A percentile compares a stretch with the other conserved stretches of the same genome.
Evolutionary conservation across 1,139 yeast species (phyloP).

Genomic region (Yamadazyma atlantica): DNA sequence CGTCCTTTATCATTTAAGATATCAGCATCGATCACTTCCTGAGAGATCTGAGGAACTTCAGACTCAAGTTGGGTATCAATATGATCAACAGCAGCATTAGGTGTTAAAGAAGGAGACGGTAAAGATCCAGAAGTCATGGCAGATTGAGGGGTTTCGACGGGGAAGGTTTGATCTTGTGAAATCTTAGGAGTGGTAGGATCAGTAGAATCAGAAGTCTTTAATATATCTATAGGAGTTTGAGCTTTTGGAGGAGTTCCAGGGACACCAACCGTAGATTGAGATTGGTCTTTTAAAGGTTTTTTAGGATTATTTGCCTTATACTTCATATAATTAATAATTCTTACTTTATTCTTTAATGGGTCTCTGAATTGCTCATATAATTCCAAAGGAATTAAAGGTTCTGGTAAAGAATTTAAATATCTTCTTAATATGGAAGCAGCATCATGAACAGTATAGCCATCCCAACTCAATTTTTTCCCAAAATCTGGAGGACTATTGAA

Average conservation of each 20-base stretch:
- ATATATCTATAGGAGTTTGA: constrained; percentile 3
- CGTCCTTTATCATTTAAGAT: not conserved
- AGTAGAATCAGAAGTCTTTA: constrained; percentile 1
- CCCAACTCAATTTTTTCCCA: constrained; percentile 88
- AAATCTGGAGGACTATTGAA: constrained; percentile 87
- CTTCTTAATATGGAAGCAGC: constrained; percentile 90
- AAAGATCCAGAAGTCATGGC: constrained; percentile 6
- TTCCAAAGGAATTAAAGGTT: constrained; percentile 82
- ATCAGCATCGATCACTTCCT: constrained; percentile 2
- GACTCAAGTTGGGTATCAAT: constrained; percentile 1
- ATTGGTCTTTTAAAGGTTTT: constrained; percentile 18
- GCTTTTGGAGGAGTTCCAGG: not conserved
- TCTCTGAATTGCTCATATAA: constrained; percentile 78
- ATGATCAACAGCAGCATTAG: constrained; percentile 4
- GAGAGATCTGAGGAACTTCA: constrained; percentile 1
- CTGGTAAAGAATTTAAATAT: constrained; percentile 84
- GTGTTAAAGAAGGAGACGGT: constrained; percentile 13
- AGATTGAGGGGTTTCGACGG: constrained; percentile 5
- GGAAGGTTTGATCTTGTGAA: not conserved
- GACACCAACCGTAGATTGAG: not conserved
- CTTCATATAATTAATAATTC: constrained; percentile 62
- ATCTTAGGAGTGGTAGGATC: not conserved
- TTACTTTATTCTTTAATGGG: constrained; percentile 63
- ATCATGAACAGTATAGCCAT: constrained; percentile 94
- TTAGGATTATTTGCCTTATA: constrained; percentile 48